Percentiles rank a stretch among this genome's conserved stretches.
These are phyloP conservation scores for Neofusicoccum sp. DNA, from an alignment of 2,329 filamentous ascomycete species.

Conservation along the genomic window DNA sequence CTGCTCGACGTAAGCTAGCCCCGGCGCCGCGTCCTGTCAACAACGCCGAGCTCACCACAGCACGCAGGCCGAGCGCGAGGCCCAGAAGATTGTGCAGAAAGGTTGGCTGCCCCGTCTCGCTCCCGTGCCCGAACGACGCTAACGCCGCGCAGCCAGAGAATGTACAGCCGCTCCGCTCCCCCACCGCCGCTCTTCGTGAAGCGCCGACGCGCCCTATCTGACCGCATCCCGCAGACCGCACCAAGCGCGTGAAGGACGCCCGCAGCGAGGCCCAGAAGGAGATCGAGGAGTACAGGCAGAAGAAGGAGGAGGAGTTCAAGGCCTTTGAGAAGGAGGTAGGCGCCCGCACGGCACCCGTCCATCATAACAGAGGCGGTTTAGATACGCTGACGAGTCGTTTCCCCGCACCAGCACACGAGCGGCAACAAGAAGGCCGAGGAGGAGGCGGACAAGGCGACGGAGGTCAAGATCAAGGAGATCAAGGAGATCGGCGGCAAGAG, in stretches of 20 bases:
- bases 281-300: conserved; percentile 84
- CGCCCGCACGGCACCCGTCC: conserved; percentile 10
- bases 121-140: neutral
- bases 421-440: conserved; percentile 75
- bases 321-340: conserved; percentile 79
- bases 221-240: conserved; percentile 64
- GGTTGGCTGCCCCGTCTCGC: conserved; percentile 52
- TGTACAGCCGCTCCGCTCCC: conserved; percentile 54
- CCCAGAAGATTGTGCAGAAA: conserved; percentile 98
- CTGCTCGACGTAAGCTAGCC: conserved; percentile 80
- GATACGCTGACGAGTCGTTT: conserved; percentile 22
- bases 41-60: conserved; percentile 36
- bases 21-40: conserved; percentile 26
- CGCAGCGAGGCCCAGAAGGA: conserved; percentile 96
- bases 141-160: conserved; percentile 66
- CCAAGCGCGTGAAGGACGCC: conserved; percentile 95
- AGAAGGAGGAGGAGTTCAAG: conserved; percentile 94
- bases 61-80: conserved; percentile 87
- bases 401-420: conserved; percentile 70
- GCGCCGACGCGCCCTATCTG: conserved; percentile 22
- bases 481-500: conserved; percentile 75
- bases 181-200: conserved; percentile 17
- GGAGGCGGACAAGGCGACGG: conserved; percentile 75
- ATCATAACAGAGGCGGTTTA: neutral
- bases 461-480: conserved; percentile 79